These are phyloP conservation scores for Lachnellula arida DNA, from an alignment of 2,329 filamentous ascomycete species.

Conservation along the genomic window DNA sequence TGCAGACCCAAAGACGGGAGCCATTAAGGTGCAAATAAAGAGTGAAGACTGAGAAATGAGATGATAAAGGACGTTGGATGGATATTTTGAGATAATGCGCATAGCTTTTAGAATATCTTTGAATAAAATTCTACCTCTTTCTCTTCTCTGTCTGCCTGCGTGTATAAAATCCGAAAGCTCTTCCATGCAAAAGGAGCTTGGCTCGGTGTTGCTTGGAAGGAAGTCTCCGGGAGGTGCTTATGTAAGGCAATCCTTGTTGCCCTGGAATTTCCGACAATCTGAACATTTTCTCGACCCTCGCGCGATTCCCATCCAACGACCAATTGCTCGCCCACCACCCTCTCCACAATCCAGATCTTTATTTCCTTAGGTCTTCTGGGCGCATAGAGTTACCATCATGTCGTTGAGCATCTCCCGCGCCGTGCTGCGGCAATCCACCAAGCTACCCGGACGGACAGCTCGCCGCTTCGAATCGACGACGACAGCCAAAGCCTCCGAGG, in stretches of 20 bases:
- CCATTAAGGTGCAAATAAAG: conserved; percentile 98
- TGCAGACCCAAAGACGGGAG: conserved; percentile 80
- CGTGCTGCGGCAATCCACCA: conserved; percentile 29
- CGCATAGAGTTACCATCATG: conserved; percentile 24
- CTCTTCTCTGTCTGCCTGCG: neutral
- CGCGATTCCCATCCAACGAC: conserved; percentile 18
- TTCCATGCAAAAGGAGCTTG: conserved; percentile 1
- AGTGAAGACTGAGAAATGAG: conserved; percentile 39
- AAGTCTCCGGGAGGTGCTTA: conserved; percentile 3
- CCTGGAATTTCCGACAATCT: conserved; percentile 18
- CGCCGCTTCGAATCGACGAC: conserved; percentile 55
- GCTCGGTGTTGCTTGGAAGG: too few species aligned
- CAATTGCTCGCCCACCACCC: conserved; percentile 26
- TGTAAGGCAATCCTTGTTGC: conserved; percentile 5
- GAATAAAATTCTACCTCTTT: neutral
- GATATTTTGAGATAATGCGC: neutral
- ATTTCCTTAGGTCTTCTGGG: conserved; percentile 17
- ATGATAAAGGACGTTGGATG: conserved; percentile 3
- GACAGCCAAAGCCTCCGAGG: conserved; percentile 43
- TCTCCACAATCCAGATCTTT: conserved; percentile 13
- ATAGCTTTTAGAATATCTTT: conserved; percentile 13
- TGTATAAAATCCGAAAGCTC: neutral
- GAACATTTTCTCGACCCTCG: conserved; percentile 23
- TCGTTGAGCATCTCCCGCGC: conserved; percentile 29
- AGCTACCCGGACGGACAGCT: conserved; percentile 24